Base-by-base conservation (phyloP, 2,329 filamentous ascomycete genomes). In the Phoma sp. region DNA sequence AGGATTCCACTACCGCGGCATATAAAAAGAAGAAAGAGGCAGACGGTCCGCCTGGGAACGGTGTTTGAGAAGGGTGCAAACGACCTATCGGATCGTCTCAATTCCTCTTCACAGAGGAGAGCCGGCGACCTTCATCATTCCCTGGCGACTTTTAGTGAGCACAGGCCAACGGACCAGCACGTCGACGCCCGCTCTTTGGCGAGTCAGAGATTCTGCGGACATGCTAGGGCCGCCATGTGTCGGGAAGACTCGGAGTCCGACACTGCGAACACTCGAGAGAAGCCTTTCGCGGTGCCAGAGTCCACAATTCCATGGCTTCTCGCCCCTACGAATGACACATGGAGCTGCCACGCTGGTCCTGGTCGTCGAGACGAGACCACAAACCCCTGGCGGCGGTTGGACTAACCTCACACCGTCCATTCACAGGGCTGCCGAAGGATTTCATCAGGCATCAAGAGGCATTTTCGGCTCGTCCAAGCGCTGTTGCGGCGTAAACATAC, bases 11-110 rank as follows among this genome's bases (percentile, higher is more conserved):
- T 40, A 62, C 66, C 61, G 63, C 72, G 67, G 70, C 65, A 68
- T 69, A 60, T 58, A 63, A 63, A 54, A 51, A 71, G 67, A 68
- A 68, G 67, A 67, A 68, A 68, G 56, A 64, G 61, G 55, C 62
- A 61, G 50, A 53, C 52, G 63, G 58, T 38, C 63, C 60, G 60
- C 59, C 54, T 63, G 56, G 58, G 58, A 62, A 53, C 49, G 54
- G 49, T 51, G 54, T 57, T 57, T 53, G 55, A 62, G 57, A 48
- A 54, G 43, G 51, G 51, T 50, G 57, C 41, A 45, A 43, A 43
- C 33, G 46, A 60, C 69, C 68, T 69, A 73, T 72, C 68, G 70
- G 71, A 68, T 55, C 37, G 38, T 43, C 58, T 51, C 43, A 47
- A 51, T 46, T 46, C 40, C 13, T 29, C 40, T 46, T 46, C 40